Evolutionary conservation across 208 protist species (phyloP).

Genomic region (Zelonia costaricensis): DNA sequence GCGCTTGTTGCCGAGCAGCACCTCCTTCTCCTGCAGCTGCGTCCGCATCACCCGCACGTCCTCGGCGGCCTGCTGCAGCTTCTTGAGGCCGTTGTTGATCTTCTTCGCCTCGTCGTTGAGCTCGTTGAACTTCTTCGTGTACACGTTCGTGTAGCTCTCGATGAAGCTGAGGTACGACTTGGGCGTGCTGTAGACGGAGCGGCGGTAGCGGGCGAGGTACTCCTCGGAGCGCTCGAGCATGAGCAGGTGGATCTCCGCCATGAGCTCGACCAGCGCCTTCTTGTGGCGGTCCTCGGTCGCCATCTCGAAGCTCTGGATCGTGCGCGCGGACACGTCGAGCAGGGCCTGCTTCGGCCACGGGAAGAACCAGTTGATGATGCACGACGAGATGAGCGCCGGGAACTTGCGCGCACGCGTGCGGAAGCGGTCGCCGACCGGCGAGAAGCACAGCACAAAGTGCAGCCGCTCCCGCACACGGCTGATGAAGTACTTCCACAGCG

Average conservation of each 20-base stretch:
- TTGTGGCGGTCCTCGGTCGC: constrained; percentile 91
- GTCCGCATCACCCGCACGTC: constrained; percentile 95
- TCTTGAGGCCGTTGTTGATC: constrained; percentile 94
- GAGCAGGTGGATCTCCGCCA: constrained; percentile 90
- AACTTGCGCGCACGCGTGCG: constrained; percentile 96
- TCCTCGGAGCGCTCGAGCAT: constrained; percentile 92
- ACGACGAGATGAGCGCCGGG: constrained; percentile 96
- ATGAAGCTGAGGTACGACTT: constrained; percentile 96
- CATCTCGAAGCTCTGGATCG: constrained; percentile 92
- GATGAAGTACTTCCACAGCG: constrained; percentile 98
- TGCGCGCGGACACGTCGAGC: constrained; percentile 90
- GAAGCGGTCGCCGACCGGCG: constrained; percentile 97
- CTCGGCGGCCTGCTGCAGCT: constrained; percentile 93
- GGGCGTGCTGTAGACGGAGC: constrained; percentile 93
- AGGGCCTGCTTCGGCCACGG: constrained; percentile 97
- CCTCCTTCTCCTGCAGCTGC: constrained; percentile 95
- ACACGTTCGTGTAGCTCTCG: constrained; percentile 91
- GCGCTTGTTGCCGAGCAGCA: constrained; percentile 88
- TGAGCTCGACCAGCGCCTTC: constrained; percentile 88
- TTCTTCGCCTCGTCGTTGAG: constrained; percentile 92
- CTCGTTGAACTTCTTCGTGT: constrained; percentile 92
- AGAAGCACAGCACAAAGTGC: constrained; percentile 98
- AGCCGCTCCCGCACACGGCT: constrained; percentile 95
- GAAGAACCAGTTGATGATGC: constrained; percentile 99
- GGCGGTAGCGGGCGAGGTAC: constrained; percentile 93